Conservation (phyloP, 805 yeast genomes). For the Yamadazyma kitorensis region DNA sequence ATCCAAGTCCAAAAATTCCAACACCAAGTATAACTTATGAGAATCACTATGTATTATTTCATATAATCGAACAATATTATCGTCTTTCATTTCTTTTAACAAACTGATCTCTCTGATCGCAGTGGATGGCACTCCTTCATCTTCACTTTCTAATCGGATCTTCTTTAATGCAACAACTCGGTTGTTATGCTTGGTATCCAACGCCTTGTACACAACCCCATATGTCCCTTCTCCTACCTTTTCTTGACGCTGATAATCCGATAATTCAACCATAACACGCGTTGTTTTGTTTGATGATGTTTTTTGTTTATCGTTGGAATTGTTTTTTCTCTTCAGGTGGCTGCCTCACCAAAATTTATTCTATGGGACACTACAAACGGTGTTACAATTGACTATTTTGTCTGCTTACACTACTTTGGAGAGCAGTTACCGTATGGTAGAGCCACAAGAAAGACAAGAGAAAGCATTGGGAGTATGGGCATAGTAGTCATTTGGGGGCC, state of each 20-base stretch:
- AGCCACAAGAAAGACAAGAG: too few relatives aligned
- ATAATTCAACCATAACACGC: constrained; percentile 70
- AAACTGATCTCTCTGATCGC: constrained; percentile 96
- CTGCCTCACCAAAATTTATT: too few relatives aligned
- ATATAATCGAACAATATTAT: constrained; percentile 84
- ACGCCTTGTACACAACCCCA: constrained; percentile 96
- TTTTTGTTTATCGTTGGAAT: too few relatives aligned
- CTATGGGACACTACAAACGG: too few relatives aligned
- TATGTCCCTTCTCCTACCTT: constrained; percentile 98
- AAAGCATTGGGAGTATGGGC: too few relatives aligned
- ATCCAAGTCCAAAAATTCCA: constrained; percentile 91
- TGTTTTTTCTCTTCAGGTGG: too few relatives aligned
- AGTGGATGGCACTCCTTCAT: constrained; percentile 98
- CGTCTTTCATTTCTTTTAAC: constrained; percentile 89
- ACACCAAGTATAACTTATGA: constrained; percentile 88
- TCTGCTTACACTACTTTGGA: too few relatives aligned
- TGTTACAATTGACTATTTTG: too few relatives aligned
- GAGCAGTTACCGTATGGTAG: too few relatives aligned
- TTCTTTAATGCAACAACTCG: constrained; percentile 95
- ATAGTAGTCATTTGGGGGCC: too few relatives aligned
- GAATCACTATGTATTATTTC: constrained; percentile 95
- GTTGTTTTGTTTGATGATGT: background rate
- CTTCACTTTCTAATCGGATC: constrained; percentile 92
- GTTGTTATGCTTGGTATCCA: constrained; percentile 84
- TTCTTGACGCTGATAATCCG: constrained; percentile 90